Base-by-base conservation (phyloP, 1,139 yeast genomes). In the Pichia sp. region DNA sequence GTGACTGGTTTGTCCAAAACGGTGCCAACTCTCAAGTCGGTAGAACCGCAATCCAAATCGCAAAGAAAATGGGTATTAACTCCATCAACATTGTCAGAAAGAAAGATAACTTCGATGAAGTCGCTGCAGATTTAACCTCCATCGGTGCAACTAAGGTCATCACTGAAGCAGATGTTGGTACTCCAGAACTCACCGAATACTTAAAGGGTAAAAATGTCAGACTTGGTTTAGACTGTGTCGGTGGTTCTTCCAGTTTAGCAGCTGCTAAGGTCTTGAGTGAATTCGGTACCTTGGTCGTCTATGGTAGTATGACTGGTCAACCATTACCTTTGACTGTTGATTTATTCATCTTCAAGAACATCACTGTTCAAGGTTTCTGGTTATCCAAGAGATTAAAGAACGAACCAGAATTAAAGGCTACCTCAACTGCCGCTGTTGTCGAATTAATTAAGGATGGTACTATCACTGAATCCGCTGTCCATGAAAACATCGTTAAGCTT, bases 11-110 rank as follows among this genome's bases (percentile, higher is more conserved):
- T 58, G 82, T 94, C 54, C 99, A 93, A 68, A 93, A 93, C 62
- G 99, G 96, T 34, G 98, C 96, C 35, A 93, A 89, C 56, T 88
- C 96, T 9, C 96, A 95, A 20, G 99, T 93, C 12, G 96, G 97
- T n/a, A 83, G 90, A 58, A 84, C 87, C 55, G 98, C 96, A 6
- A 76, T 90, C 42, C 99, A 93, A 67, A 78, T 94, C 48, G 96
- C 88, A 32, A 77, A 79, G 55, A 70, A 83, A 36, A 74, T 85
- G 65, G 96, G 96, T 1, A 66, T 83, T 63, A 88, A 89, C 59
- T 87, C 96, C 12, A 76, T 94, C 57, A 84, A 89, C 53, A 94
- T 93, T 42, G 85, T 94, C 43, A 81, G 99, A 66, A 88, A 88
- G 59, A 79, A 98, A 56, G 84, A 83, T 30, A 76, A 90, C 58